Evolutionary conservation across 768 basidiomycete species (phyloP), one percentile per base, ranked within the genome.

Genomic region (Mycena polygramma): DNA sequence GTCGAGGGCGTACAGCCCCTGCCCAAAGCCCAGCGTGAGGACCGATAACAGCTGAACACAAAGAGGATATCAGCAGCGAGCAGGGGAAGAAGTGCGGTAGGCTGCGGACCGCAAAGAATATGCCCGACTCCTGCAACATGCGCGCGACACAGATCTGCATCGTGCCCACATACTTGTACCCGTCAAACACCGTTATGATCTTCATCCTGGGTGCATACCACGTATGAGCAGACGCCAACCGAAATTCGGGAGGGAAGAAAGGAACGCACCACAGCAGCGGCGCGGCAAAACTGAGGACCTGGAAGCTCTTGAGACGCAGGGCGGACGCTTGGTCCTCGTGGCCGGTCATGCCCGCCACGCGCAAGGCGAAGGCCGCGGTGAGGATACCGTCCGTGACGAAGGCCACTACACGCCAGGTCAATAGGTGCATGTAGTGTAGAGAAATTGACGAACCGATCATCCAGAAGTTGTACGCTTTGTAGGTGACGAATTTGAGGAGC

Each of bases 141-240:
- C 95, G 87, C 22, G 94, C 90, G 2, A 97, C 90, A 70, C 96
- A 97, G 36, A 98, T 95, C 77, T 97, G 95, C 91, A 98, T 91
- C 0, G 93, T 96, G 10, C 96, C 96, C 54, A 98, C 90, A 74
- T 94, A 94, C 90, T 95, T 93, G 80, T 87, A 91, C 9, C 93
- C 92, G 75, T 94, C 93, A 71, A 95, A 94, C 13, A 96, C 81
- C 0, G 94, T 94, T 24, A 96, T 81, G 4, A 96, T 81, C 77
- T 92, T 95, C 91, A 94, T 95, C 94, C 94, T 95, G 69, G 26
- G 19, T 5, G 4, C 51, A 30, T 6, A 30, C 14, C 22, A 14
- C 11, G 26, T 37, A 13, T 11, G 0, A 22, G 52, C 61, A 26
- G 53, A 26, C 39, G 58, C 30, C 30, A 61, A 24, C 49, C 19